Percentiles rank a stretch among this genome's conserved stretches.
phyloP scores from a whole-genome alignment of 2,329 filamentous ascomycete genomes.

The Hypoxylon sp. region DNA sequence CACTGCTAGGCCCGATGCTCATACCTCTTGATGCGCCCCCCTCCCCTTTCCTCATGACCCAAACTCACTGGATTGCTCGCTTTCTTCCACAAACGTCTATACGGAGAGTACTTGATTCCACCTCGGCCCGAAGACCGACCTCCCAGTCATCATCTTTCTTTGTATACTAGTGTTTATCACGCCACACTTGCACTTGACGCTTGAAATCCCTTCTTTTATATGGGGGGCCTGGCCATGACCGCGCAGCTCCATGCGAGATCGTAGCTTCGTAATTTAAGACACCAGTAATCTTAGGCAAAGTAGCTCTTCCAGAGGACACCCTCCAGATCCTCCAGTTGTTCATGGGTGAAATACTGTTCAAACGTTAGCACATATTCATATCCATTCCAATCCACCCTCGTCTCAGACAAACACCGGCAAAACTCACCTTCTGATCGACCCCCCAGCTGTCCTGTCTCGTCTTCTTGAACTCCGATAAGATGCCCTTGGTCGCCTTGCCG shows the following conservation, averaged over 20 bases:
- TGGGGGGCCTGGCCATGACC: neutral
- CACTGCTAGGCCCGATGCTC: slow-evolving; percentile 3
- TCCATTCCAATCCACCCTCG: slow-evolving; percentile 7
- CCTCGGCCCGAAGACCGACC: neutral
- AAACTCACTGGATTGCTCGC: slow-evolving; percentile 11
- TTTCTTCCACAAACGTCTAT: slow-evolving; percentile 29
- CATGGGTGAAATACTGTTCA: slow-evolving; percentile 80
- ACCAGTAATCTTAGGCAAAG: slow-evolving; percentile 73
- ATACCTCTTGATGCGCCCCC: slow-evolving; percentile 3
- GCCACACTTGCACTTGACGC: slow-evolving; percentile 24
- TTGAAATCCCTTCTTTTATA: slow-evolving; percentile 9
- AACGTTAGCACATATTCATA: slow-evolving; percentile 47
- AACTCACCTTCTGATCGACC: slow-evolving; percentile 90
- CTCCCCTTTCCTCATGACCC: slow-evolving; percentile 1
- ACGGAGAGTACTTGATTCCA: slow-evolving; percentile 10
- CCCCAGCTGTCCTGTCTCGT: slow-evolving; percentile 98
- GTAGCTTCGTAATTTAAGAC: too few relatives aligned
- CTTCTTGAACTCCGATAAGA: slow-evolving; percentile 98
- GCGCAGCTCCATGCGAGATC: neutral
- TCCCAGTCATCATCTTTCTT: slow-evolving; percentile 14
- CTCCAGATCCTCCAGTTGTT: slow-evolving; percentile 94
- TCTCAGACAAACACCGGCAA: slow-evolving; percentile 3
- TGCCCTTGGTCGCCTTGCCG: slow-evolving; percentile 93
- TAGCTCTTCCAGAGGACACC: slow-evolving; percentile 99
- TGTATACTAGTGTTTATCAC: neutral